A percentile compares a stretch with the other conserved stretches of the same genome.
These are phyloP conservation scores for Epichloe uncinata DNA, from an alignment of 2,329 filamentous ascomycete species.

Conservation along the genomic window DNA sequence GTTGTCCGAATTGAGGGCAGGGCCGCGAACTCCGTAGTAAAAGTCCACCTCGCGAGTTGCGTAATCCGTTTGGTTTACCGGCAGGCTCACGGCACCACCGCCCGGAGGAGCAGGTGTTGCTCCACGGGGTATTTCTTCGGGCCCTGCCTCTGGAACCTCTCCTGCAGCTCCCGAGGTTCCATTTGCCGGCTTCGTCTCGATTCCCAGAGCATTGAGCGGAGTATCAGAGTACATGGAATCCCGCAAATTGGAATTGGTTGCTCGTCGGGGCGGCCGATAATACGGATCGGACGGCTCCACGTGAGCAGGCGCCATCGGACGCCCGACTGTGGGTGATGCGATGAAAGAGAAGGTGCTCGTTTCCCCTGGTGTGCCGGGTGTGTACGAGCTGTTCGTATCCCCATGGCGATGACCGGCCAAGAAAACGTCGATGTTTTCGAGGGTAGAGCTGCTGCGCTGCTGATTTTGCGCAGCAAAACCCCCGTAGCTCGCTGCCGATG, in stretches of 20 bases:
- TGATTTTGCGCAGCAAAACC: slow-evolving; percentile 30
- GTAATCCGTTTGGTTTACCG: slow-evolving; percentile 63
- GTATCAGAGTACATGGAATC: slow-evolving; percentile 21
- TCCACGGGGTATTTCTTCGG: slow-evolving; percentile 26
- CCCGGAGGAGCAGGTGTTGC: slow-evolving; percentile 30
- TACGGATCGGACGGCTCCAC: slow-evolving; percentile 59
- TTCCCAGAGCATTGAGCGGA: slow-evolving; percentile 15
- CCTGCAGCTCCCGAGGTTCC: slow-evolving; percentile 7
- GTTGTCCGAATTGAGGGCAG: slow-evolving; percentile 68
- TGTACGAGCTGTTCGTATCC: slow-evolving; percentile 50
- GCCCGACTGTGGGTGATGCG: slow-evolving; percentile 39
- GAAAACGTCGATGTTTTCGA: slow-evolving; percentile 37
- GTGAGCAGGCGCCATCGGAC: slow-evolving; percentile 31
- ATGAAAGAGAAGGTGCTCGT: slow-evolving; percentile 61
- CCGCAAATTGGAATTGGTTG: slow-evolving; percentile 48
- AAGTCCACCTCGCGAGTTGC: slow-evolving; percentile 92
- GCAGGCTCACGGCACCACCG: slow-evolving; percentile 21
- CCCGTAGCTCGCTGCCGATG: slow-evolving; percentile 46
- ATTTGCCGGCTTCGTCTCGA: slow-evolving; percentile 20
- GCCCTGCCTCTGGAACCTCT: slow-evolving; percentile 24
- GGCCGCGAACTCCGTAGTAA: slow-evolving; percentile 86
- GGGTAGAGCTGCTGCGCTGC: slow-evolving; percentile 40
- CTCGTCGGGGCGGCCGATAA: slow-evolving; percentile 70
- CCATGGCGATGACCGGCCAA: slow-evolving; percentile 31
- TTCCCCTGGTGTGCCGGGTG: slow-evolving; percentile 64